Conservation (phyloP, 352 stramenopile species). For the Globisporangium nodosum region DNA sequence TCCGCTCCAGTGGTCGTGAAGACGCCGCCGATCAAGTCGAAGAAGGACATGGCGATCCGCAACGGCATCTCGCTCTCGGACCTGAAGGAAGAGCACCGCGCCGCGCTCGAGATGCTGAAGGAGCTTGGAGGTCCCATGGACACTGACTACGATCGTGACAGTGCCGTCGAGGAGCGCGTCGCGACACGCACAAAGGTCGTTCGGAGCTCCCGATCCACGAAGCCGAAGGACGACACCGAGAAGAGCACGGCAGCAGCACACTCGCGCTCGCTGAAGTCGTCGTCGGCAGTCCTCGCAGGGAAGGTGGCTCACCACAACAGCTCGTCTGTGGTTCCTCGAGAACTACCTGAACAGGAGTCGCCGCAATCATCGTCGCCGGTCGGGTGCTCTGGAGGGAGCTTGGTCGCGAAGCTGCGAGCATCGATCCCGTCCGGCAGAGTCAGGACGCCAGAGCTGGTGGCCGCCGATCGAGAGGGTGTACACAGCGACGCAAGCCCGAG, state of each 20-base stretch:
- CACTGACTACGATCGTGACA: conserved; percentile 22
- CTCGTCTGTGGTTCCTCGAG: not conserved
- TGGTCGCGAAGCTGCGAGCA: conserved; percentile 51
- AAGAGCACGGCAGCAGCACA: not conserved
- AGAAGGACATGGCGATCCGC: conserved; percentile 31
- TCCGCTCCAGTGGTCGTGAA: conserved; percentile 8
- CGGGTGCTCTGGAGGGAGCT: conserved; percentile 14
- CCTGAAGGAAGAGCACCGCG: conserved; percentile 69
- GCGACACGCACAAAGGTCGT: not conserved
- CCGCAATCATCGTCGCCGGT: conserved; percentile 6
- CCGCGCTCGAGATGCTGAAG: conserved; percentile 62
- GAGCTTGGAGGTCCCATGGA: conserved; percentile 64
- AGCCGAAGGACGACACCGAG: not conserved
- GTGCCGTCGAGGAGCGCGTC: conserved; percentile 8
- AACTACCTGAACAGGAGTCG: not conserved
- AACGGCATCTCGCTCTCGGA: conserved; percentile 63
- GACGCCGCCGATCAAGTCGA: conserved; percentile 13
- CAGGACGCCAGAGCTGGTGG: conserved; percentile 4
- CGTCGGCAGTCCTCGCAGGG: not conserved
- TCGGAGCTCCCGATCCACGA: not conserved
- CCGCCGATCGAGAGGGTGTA: not conserved
- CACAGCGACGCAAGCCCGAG: not conserved
- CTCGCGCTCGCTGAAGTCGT: not conserved
- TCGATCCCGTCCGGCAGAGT: conserved; percentile 36
- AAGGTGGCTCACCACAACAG: not conserved